These are phyloP conservation scores for Russula lepida DNA, from an alignment of 768 basidiomycete genomes.

Conservation along the genomic window DNA sequence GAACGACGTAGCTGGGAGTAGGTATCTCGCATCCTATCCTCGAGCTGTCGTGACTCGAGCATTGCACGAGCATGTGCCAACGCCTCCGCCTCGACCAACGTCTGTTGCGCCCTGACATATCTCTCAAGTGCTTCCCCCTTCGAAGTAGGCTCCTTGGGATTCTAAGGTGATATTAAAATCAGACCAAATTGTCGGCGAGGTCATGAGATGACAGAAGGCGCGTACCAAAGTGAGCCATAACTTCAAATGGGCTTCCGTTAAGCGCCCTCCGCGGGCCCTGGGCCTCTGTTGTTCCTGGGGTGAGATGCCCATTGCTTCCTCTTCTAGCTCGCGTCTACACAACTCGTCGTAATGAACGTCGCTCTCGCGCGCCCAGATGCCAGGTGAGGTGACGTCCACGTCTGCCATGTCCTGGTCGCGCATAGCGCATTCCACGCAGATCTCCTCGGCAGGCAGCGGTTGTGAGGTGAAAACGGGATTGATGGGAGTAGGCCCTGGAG, in stretches of 20 bases:
- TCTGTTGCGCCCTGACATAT: constrained; percentile 77
- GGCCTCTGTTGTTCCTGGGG: constrained; percentile 51
- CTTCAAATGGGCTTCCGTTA: constrained; percentile 73
- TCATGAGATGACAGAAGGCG: constrained; percentile 14
- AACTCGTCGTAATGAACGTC: constrained; percentile 78
- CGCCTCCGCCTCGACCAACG: constrained; percentile 75
- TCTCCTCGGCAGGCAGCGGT: constrained; percentile 55
- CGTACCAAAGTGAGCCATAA: constrained; percentile 73
- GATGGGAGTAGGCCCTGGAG: constrained; percentile 42
- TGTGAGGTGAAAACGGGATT: constrained; percentile 51
- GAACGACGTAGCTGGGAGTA: constrained; percentile 76
- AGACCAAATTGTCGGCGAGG: background rate
- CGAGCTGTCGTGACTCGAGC: constrained; percentile 69
- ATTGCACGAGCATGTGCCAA: constrained; percentile 68
- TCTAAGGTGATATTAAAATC: constrained; percentile 40
- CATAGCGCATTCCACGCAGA: constrained; percentile 98
- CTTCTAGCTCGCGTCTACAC: constrained; percentile 60
- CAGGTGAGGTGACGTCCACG: constrained; percentile 77
- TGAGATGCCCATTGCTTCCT: constrained; percentile 44
- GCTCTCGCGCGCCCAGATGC: constrained; percentile 87
- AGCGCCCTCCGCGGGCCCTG: constrained; percentile 52
- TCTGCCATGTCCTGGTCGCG: constrained; percentile 97
- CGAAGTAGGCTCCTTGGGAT: constrained; percentile 81
- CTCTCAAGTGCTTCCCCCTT: constrained; percentile 72
- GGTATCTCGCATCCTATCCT: constrained; percentile 69